Conservation (phyloP, 805 yeast species). For the Candida adriatica region DNA sequence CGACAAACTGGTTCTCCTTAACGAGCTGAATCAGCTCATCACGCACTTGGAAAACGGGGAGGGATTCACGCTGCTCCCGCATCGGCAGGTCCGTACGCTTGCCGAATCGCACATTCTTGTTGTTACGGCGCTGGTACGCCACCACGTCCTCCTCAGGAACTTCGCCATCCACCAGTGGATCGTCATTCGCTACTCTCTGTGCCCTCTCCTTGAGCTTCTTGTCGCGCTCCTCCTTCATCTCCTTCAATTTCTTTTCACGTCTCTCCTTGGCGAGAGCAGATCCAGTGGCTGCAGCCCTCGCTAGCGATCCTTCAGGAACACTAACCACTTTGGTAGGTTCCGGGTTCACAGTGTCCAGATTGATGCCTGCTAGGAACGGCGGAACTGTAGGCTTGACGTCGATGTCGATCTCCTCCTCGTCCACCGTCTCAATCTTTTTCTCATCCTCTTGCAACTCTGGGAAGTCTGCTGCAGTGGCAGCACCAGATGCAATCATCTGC, state of each 20-base stretch:
- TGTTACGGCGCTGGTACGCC: slow-evolving; percentile 23
- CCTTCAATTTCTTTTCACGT: slow-evolving; percentile 50
- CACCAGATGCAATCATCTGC: slow-evolving; percentile 79
- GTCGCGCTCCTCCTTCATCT: slow-evolving; percentile 51
- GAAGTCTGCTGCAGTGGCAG: slow-evolving; percentile 55
- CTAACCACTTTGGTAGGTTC: slow-evolving; percentile 53
- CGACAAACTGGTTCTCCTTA: slow-evolving; percentile 55
- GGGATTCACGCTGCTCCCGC: slow-evolving; percentile 48
- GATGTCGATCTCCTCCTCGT: slow-evolving; percentile 53
- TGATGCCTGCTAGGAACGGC: slow-evolving; percentile 57
- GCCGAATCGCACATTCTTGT: slow-evolving; percentile 28
- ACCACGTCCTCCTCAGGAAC: slow-evolving; percentile 19
- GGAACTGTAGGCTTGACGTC: slow-evolving; percentile 70
- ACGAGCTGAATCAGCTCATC: slow-evolving; percentile 55
- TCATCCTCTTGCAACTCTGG: slow-evolving; percentile 49
- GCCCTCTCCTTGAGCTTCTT: slow-evolving; percentile 36
- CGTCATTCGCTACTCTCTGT: slow-evolving; percentile 1
- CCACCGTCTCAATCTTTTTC: slow-evolving; percentile 22
- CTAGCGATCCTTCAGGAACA: slow-evolving; percentile 74
- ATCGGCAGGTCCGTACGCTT: slow-evolving; percentile 35
- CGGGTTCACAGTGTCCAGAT: slow-evolving; percentile 27
- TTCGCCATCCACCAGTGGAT: slow-evolving; percentile 9
- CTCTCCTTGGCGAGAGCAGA: slow-evolving; percentile 59
- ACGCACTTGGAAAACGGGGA: slow-evolving; percentile 69
- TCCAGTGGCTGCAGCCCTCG: slow-evolving; percentile 70